Evolutionary conservation across 108 stramenopile species (phyloP).

Genomic region (Chaetoceros muelleri): DNA sequence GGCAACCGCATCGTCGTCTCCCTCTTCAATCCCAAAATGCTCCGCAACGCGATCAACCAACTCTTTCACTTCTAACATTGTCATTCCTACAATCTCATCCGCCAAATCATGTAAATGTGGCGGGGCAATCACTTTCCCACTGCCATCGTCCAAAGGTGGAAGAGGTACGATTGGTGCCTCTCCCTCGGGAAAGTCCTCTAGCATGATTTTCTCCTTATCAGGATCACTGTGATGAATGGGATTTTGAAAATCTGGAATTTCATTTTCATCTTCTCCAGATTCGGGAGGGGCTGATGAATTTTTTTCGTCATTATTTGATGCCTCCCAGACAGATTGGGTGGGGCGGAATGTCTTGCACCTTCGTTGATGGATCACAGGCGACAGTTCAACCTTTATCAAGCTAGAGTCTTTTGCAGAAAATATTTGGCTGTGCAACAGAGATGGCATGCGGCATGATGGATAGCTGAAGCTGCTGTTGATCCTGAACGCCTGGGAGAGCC

Average conservation of each 20-base stretch:
- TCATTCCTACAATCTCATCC: conserved; percentile 55
- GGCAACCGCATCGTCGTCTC: conserved; percentile 20
- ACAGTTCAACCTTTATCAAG: no score
- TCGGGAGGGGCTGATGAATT: no score
- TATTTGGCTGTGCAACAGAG: no score
- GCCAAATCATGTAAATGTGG: conserved; percentile 56
- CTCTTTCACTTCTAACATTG: conserved; percentile 65
- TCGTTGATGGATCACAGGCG: no score
- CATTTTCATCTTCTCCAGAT: no score
- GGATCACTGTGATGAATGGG: conserved; percentile 63
- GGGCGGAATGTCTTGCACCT: no score
- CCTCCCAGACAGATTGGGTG: no score
- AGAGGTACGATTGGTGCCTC: conserved; percentile 47
- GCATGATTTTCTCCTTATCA: conserved; percentile 30
- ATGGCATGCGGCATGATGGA: no score
- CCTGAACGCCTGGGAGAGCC: no score
- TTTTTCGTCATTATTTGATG: no score
- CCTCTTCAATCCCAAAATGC: conserved; percentile 72
- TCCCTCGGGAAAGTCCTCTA: conserved; percentile 47
- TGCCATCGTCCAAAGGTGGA: conserved; percentile 41
- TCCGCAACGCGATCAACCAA: conserved; percentile 55
- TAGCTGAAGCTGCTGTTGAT: no score
- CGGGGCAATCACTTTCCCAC: conserved; percentile 20
- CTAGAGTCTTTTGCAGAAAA: no score
- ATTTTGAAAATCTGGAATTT: conserved; percentile 56